Conservation (phyloP, 2,329 filamentous ascomycete species). For the Tolypocladium capitatum region DNA sequence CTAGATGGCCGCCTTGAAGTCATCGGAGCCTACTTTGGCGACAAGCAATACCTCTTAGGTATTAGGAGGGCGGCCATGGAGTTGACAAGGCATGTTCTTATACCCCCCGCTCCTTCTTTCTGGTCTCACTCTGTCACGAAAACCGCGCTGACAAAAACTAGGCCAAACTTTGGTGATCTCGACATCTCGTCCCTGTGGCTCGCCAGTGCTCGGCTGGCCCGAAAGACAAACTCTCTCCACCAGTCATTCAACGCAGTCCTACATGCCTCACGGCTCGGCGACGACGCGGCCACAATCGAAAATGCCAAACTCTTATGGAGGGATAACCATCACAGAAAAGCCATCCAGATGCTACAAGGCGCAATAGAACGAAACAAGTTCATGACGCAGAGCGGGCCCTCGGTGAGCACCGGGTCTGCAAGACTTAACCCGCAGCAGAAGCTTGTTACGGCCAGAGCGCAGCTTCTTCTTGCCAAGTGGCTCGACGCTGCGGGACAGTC, state of each 20-base stretch:
- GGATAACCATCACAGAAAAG: constrained; percentile 85
- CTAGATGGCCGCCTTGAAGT: constrained; percentile 72
- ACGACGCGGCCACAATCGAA: constrained; percentile 82
- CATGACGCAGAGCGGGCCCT: constrained; percentile 31
- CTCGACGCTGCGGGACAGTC: constrained; percentile 90
- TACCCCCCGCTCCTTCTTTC: neutral
- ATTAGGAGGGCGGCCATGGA: constrained; percentile 82
- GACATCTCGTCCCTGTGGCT: constrained; percentile 81
- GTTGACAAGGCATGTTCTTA: constrained; percentile 44
- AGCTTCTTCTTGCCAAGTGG: constrained; percentile 91
- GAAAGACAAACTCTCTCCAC: constrained; percentile 70
- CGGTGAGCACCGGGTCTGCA: constrained; percentile 16
- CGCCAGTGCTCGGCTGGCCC: constrained; percentile 68
- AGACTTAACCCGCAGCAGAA: constrained; percentile 37
- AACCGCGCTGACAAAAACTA: constrained; percentile 10
- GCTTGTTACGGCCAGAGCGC: constrained; percentile 60
- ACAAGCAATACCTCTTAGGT: constrained; percentile 88
- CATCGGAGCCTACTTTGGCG: constrained; percentile 74
- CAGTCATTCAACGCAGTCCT: constrained; percentile 91
- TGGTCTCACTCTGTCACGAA: neutral
- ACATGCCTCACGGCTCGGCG: constrained; percentile 71
- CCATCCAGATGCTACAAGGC: constrained; percentile 78
- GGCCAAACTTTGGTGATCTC: constrained; percentile 48
- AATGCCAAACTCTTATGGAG: constrained; percentile 89
- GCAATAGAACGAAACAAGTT: constrained; percentile 77